Evolutionary conservation across 2,329 filamentous ascomycete genomes (phyloP).

Genomic region (Colletotrichum aenigma): DNA sequence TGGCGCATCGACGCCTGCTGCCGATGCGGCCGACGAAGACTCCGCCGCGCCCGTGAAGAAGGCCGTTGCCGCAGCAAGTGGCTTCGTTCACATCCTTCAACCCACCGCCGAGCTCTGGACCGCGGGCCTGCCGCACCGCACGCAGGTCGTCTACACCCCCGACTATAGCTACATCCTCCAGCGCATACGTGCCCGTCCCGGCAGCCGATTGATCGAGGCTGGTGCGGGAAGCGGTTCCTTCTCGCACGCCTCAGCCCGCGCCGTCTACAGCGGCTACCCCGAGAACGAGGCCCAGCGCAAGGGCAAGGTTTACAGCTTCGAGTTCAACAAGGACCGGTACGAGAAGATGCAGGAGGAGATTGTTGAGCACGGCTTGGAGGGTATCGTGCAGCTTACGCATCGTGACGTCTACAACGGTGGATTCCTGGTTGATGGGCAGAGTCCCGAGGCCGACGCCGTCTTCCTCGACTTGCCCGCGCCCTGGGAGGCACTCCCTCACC

Average conservation of each 20-base stretch:
- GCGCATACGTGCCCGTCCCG: constrained; percentile 74
- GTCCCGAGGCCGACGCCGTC: constrained; percentile 70
- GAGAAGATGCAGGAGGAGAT: constrained; percentile 74
- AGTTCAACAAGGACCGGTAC: constrained; percentile 78
- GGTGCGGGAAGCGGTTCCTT: constrained; percentile 85
- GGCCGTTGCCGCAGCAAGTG: constrained; percentile 61
- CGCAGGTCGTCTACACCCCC: constrained; percentile 85
- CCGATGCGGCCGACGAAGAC: constrained; percentile 37
- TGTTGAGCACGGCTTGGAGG: constrained; percentile 66
- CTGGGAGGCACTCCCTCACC: constrained; percentile 78
- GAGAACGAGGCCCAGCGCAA: constrained; percentile 43
- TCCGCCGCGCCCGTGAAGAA: constrained; percentile 44
- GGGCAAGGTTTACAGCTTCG: constrained; percentile 82
- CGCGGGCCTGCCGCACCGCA: constrained; percentile 77
- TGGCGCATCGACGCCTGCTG: constrained; percentile 22
- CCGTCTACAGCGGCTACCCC: constrained; percentile 76
- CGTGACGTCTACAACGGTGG: constrained; percentile 80
- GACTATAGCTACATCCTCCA: constrained; percentile 88
- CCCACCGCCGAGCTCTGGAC: constrained; percentile 87
- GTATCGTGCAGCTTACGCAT: constrained; percentile 74
- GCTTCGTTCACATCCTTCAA: constrained; percentile 79
- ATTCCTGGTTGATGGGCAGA: constrained; percentile 66
- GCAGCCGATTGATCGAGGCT: constrained; percentile 77
- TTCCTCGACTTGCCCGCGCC: constrained; percentile 84
- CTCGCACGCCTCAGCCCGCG: constrained; percentile 77